Percentiles rank a stretch among this genome's conserved stretches.
These are phyloP conservation scores for Aspergillus awamori DNA, from an alignment of 2,329 filamentous ascomycete genomes.

Conservation along the genomic window DNA sequence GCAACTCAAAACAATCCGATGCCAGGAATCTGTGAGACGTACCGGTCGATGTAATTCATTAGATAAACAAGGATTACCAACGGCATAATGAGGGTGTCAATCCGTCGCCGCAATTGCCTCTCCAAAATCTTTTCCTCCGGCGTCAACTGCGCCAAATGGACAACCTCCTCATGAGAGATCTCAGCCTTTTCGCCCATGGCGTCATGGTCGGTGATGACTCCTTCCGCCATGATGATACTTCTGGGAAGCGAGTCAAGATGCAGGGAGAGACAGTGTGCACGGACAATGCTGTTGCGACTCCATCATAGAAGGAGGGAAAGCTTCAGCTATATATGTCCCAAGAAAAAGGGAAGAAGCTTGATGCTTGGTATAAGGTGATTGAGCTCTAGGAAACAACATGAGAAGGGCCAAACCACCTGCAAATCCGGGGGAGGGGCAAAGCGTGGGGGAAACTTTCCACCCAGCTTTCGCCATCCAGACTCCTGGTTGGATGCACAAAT, in stretches of 20 bases:
- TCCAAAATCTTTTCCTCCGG: constrained; percentile 41
- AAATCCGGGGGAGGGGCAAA: background rate
- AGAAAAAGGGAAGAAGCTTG: background rate
- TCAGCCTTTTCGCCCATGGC: constrained; percentile 23
- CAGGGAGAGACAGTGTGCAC: background rate
- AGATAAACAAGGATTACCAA: constrained; percentile 46
- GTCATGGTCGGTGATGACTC: constrained; percentile 17
- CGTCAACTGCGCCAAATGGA: constrained; percentile 31
- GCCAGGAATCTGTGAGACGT: constrained; percentile 5
- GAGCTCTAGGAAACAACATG: background rate
- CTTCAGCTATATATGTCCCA: background rate
- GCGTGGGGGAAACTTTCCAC: background rate
- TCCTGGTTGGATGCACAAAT: background rate
- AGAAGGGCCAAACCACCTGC: background rate
- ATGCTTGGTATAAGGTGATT: background rate
- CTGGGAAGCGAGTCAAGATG: background rate
- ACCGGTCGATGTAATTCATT: constrained; percentile 52
- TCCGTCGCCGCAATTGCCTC: constrained; percentile 41
- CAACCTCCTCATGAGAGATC: constrained; percentile 36
- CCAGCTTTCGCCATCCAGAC: background rate
- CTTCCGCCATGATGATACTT: constrained; percentile 9
- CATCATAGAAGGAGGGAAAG: background rate
- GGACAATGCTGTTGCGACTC: background rate
- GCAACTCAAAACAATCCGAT: too few species aligned
- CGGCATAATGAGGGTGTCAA: constrained; percentile 45